Conservation (phyloP, 2,329 filamentous ascomycete species). For the Fonsecaea nubica region DNA sequence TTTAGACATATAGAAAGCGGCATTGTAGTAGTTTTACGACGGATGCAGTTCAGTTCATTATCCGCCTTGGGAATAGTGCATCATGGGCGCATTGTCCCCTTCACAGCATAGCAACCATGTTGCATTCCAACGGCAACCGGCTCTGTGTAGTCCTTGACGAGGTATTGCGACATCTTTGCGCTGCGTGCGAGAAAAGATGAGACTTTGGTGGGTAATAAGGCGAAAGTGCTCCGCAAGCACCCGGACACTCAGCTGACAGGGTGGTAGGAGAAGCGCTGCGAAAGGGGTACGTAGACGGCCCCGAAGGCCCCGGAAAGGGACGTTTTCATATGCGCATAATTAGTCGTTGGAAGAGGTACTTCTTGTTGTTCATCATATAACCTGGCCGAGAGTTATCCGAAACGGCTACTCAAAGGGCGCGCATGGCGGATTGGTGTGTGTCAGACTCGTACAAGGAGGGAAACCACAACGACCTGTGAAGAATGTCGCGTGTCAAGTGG, state of each 20-base stretch:
- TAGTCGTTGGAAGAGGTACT: background rate
- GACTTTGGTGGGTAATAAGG: background rate
- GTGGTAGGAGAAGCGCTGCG: background rate
- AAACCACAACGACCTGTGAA: background rate
- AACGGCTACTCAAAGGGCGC: background rate
- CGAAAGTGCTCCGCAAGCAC: constrained; percentile 2
- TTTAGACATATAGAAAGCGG: constrained; percentile 2
- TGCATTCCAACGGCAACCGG: background rate
- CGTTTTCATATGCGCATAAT: background rate
- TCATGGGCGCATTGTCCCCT: background rate
- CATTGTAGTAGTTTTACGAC: constrained; percentile 8
- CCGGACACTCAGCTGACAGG: constrained; percentile 9
- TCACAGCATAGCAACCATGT: background rate
- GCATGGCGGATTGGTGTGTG: background rate
- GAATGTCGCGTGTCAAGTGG: constrained; percentile 8
- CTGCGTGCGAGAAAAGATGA: background rate
- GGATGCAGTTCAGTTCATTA: constrained; percentile 9
- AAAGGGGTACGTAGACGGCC: background rate
- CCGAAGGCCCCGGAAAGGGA: background rate
- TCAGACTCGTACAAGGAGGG: background rate
- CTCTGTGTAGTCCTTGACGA: background rate
- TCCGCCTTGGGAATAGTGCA: constrained; percentile 19
- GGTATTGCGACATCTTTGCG: background rate
- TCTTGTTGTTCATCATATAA: background rate
- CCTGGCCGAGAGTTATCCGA: background rate